Evolutionary conservation across 495 filamentous ascomycete genomes (phyloP).

Genomic region (Darksidea phi): DNA sequence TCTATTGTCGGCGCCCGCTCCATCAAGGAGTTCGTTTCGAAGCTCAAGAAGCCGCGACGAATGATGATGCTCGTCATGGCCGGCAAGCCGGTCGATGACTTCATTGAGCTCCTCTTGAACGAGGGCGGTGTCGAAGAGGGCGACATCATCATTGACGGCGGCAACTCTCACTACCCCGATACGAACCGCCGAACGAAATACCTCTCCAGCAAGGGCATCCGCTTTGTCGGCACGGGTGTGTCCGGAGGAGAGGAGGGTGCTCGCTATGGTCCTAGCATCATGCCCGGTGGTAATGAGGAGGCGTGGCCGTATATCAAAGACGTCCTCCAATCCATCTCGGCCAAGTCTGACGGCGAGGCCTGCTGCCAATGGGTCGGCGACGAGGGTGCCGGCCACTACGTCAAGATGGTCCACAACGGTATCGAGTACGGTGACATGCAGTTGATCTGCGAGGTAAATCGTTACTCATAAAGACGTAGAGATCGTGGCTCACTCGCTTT

Average conservation of each 20-base stretch:
- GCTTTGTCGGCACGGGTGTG: slow-evolving; percentile 95
- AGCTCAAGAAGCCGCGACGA: slow-evolving; percentile 93
- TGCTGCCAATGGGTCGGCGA: slow-evolving; percentile 99
- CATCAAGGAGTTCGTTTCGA: slow-evolving; percentile 86
- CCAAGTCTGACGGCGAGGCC: slow-evolving; percentile 92
- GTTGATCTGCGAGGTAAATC: slow-evolving; percentile 90
- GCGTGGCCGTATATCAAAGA: slow-evolving; percentile 99
- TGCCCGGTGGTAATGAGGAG: slow-evolving; percentile 97
- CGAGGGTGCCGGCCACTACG: slow-evolving; percentile 98
- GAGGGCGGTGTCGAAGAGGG: slow-evolving; percentile 77
- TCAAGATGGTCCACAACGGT: slow-evolving; percentile 99
- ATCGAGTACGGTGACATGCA: slow-evolving; percentile 99
- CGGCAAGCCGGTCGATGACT: slow-evolving; percentile 95
- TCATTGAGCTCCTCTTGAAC: slow-evolving; percentile 86
- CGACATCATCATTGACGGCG: slow-evolving; percentile 99
- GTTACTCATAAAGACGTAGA: slow-evolving; percentile 4
- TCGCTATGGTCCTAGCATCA: slow-evolving; percentile 92
- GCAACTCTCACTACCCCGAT: slow-evolving; percentile 99
- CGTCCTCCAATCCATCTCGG: slow-evolving; percentile 94
- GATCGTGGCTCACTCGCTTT: slow-evolving; percentile 26
- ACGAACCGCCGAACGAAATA: slow-evolving; percentile 93
- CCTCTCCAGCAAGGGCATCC: slow-evolving; percentile 80
- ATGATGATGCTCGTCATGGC: slow-evolving; percentile 99
- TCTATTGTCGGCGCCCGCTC: slow-evolving; percentile 90
- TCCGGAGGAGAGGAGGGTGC: slow-evolving; percentile 99